Conservation (phyloP, 768 basidiomycete genomes). For the Leccinum sublutescens region DNA sequence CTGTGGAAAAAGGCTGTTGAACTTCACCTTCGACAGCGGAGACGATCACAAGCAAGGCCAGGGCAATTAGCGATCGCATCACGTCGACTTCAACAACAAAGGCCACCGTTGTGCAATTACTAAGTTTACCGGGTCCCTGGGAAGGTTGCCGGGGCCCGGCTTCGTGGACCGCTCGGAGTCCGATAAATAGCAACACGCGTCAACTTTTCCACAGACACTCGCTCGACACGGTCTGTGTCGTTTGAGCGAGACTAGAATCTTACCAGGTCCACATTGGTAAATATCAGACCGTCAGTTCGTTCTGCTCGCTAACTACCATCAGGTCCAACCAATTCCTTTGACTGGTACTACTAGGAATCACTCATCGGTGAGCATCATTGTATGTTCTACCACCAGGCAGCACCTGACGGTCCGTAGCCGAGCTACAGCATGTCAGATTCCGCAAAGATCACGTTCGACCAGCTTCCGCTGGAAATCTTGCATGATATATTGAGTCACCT, state of each 20-base stretch:
- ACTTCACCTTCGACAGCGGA: neutral
- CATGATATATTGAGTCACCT: constrained; percentile 12
- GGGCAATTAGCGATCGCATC: neutral
- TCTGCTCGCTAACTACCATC: neutral
- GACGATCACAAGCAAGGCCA: constrained; percentile 1
- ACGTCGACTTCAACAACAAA: too few species aligned
- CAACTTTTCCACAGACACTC: neutral
- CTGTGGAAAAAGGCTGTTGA: constrained; percentile 2
- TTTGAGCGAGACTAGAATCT: too few species aligned
- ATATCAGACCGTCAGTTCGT: neutral
- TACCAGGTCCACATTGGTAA: too few species aligned
- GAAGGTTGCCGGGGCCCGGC: too few species aligned
- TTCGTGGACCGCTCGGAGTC: too few species aligned
- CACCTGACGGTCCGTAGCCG: too few species aligned
- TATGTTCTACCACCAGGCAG: too few species aligned
- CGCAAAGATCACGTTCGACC: neutral
- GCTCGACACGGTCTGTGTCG: neutral
- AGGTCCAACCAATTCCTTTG: neutral
- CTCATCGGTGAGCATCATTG: too few species aligned
- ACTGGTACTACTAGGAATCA: neutral
- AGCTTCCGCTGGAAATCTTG: constrained; percentile 16
- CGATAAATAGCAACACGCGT: neutral
- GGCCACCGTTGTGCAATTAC: too few species aligned
- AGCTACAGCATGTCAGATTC: neutral
- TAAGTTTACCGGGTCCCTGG: too few species aligned